These are phyloP conservation scores for Aspergillus carlsbadensis DNA, from an alignment of 495 filamentous ascomycete genomes.

Conservation along the genomic window DNA sequence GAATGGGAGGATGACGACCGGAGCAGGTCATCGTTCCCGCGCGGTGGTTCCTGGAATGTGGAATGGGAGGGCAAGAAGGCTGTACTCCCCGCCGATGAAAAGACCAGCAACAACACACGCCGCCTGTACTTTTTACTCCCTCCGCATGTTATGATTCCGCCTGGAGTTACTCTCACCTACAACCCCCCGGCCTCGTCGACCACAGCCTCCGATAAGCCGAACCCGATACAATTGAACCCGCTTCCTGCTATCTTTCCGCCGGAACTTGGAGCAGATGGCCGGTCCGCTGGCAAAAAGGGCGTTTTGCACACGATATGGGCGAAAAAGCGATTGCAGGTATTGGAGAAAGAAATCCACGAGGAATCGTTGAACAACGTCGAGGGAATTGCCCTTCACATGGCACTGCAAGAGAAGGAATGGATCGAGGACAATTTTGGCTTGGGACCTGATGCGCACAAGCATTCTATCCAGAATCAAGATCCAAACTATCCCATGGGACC, in stretches of 20 bases:
- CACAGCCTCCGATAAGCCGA: conserved; percentile 18
- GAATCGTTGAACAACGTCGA: conserved; percentile 68
- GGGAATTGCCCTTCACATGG: conserved; percentile 78
- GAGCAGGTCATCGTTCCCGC: conserved; percentile 32
- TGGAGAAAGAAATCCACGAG: conserved; percentile 67
- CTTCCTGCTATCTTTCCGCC: conserved; percentile 79
- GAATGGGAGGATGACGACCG: conserved; percentile 69
- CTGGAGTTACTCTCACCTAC: conserved; percentile 63
- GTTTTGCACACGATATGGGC: conserved; percentile 84
- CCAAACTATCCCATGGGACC: conserved; percentile 36
- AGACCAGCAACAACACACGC: conserved; percentile 51
- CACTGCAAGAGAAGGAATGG: conserved; percentile 75
- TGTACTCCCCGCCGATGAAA: conserved; percentile 63
- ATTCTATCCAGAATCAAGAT: conserved; percentile 17
- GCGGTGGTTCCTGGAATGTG: conserved; percentile 61
- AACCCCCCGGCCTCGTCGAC: conserved; percentile 28
- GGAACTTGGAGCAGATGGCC: conserved; percentile 61
- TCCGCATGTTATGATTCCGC: conserved; percentile 63
- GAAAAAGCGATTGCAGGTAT: conserved; percentile 67
- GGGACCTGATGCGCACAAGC: conserved; percentile 21
- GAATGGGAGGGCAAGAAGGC: conserved; percentile 73
- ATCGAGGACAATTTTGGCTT: conserved; percentile 78
- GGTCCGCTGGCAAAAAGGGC: conserved; percentile 69
- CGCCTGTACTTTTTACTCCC: conserved; percentile 75
- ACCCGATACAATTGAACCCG: conserved; percentile 59